These are phyloP conservation scores for Kodamaea sp. DNA, from an alignment of 1,139 yeast genomes.

Conservation along the genomic window DNA sequence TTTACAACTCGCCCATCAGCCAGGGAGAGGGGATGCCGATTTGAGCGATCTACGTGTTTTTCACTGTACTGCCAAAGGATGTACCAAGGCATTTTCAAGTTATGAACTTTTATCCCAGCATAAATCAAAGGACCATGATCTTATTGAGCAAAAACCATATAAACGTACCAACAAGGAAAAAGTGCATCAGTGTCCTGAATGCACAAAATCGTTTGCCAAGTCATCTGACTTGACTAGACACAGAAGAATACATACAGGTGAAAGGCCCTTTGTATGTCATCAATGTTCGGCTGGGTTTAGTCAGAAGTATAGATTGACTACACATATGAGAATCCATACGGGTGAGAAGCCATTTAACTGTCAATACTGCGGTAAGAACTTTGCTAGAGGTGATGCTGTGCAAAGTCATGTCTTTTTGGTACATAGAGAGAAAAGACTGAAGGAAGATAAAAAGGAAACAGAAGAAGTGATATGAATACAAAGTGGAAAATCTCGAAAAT, in stretches of 20 bases:
- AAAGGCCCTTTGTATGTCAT: constrained; percentile 23
- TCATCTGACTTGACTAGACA: constrained; percentile 24
- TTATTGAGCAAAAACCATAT: constrained; percentile 12
- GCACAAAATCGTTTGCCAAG: constrained; percentile 21
- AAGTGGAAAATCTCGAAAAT: no score
- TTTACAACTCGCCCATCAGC: constrained; percentile 6
- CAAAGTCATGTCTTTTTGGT: constrained; percentile 23
- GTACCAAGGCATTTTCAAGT: constrained; percentile 12
- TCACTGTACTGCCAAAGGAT: constrained; percentile 13
- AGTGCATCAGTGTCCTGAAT: constrained; percentile 19
- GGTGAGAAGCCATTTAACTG: constrained; percentile 29
- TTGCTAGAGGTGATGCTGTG: constrained; percentile 29
- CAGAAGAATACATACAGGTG: constrained; percentile 25
- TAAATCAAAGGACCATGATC: constrained; percentile 9
- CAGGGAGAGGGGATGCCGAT: constrained; percentile 4
- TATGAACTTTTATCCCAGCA: constrained; percentile 12
- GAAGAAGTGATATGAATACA: no score
- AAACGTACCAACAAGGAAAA: constrained; percentile 14
- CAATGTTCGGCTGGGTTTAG: constrained; percentile 22
- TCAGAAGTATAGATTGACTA: constrained; percentile 26
- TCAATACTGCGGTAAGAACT: constrained; percentile 21
- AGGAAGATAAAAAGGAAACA: no score
- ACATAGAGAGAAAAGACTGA: constrained; percentile 8
- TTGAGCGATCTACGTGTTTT: constrained; percentile 13
- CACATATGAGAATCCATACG: constrained; percentile 25